Evolutionary conservation across 2,329 filamentous ascomycete species (phyloP).

Genomic region (Diplodia intermedia): DNA sequence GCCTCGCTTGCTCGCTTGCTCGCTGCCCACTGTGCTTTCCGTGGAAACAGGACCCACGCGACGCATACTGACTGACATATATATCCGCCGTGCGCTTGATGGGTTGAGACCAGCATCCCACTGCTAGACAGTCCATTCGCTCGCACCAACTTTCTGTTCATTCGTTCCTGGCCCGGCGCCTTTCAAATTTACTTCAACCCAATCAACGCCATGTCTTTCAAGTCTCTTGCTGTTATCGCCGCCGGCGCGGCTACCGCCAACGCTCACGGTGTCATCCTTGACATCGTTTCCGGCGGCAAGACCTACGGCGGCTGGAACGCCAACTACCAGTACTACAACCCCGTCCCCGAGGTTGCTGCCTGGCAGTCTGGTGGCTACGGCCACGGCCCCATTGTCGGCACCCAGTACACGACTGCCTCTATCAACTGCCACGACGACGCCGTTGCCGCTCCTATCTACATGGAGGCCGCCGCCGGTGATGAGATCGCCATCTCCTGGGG

Average conservation of each 20-base stretch:
- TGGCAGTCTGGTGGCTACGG: conserved; percentile 29
- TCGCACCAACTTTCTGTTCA: conserved; percentile 20
- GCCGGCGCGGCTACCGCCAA: conserved; percentile 26
- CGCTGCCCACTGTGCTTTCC: conserved; percentile 4
- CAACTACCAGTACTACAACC: conserved; percentile 32
- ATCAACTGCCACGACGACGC: conserved; percentile 31
- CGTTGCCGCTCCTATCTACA: conserved; percentile 25
- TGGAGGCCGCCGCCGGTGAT: conserved; percentile 27
- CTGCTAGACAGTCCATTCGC: conserved; percentile 23
- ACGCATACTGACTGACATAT: conserved; percentile 2
- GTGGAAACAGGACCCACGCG: conserved; percentile 13
- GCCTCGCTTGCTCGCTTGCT: conserved; percentile 13
- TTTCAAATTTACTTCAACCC: conserved; percentile 3
- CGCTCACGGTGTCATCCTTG: conserved; percentile 29
- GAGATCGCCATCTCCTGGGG: conserved; percentile 29
- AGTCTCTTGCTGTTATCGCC: conserved; percentile 25
- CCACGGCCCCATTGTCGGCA: conserved; percentile 24
- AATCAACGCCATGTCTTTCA: conserved; percentile 27
- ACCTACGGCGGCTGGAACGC: conserved; percentile 22
- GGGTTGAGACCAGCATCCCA: conserved; percentile 8
- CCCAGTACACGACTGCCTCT: conserved; percentile 15
- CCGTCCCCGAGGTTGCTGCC: conserved; percentile 29
- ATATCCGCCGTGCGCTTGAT: conserved; percentile 14
- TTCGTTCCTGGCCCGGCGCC: conserved; percentile 28
- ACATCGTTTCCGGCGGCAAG: conserved; percentile 28